Evolutionary conservation across 2,329 filamentous ascomycete genomes (phyloP).

Genomic region (Penicillium concentricum): DNA sequence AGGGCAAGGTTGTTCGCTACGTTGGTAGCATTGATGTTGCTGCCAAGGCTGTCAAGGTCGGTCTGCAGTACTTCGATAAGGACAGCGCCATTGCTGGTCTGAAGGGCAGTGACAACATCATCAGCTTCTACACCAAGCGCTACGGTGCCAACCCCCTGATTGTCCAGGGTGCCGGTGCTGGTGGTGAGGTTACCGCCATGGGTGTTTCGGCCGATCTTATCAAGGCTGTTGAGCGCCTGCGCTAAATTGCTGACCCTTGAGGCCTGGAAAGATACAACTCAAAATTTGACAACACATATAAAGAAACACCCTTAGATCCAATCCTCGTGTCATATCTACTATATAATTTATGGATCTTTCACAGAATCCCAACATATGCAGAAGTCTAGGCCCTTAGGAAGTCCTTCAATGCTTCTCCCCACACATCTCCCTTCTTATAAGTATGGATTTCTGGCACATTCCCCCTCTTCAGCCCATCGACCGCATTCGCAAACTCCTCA

Average conservation of each 20-base stretch:
- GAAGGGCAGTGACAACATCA: conserved; percentile 98
- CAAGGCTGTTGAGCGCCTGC: conserved; percentile 76
- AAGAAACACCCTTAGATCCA: not conserved
- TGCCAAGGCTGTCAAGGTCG: conserved; percentile 82
- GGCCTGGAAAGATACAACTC: not conserved
- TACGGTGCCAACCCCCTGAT: conserved; percentile 91
- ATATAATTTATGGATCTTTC: not conserved
- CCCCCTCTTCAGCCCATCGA: conserved; percentile 59
- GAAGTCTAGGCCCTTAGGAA: conserved; percentile 42
- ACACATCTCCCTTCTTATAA: conserved; percentile 59
- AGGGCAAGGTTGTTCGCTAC: conserved; percentile 90
- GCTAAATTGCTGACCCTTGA: conserved; percentile 33
- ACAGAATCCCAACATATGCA: not conserved
- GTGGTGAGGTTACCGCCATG: conserved; percentile 96
- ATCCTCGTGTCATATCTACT: not conserved
- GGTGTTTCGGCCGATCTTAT: conserved; percentile 91
- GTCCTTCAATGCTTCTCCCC: conserved; percentile 55
- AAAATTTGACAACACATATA: not conserved
- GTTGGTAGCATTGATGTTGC: conserved; percentile 88
- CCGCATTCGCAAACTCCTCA: conserved; percentile 54
- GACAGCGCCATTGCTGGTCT: conserved; percentile 89
- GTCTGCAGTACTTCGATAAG: conserved; percentile 82
- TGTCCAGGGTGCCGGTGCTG: conserved; percentile 90
- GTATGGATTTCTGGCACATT: conserved; percentile 57
- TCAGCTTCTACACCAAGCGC: conserved; percentile 95